Percentiles rank a stretch among this genome's conserved stretches.
These are phyloP conservation scores for Acacia melanoxylon DNA, from an alignment of 306 rosid species.

Conservation along the genomic window DNA sequence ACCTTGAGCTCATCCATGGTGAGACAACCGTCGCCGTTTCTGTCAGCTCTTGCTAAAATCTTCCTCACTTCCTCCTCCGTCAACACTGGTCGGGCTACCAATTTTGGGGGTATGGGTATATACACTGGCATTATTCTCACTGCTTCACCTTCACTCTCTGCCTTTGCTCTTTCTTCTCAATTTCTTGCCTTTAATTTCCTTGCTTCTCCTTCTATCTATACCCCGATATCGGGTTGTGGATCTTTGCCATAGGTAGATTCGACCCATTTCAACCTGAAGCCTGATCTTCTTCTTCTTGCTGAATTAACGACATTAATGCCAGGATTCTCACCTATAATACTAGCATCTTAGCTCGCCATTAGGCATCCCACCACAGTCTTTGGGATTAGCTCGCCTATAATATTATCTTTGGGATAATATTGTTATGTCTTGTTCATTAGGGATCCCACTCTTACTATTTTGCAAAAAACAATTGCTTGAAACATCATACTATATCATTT, in stretches of 20 bases:
- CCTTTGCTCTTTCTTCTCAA: neutral
- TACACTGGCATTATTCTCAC: neutral
- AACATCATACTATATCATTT: neutral
- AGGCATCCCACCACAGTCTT: too few species aligned
- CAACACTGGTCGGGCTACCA: neutral
- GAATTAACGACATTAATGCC: neutral
- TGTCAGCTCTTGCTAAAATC: neutral
- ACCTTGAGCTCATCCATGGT: constrained; percentile 14
- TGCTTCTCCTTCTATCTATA: neutral
- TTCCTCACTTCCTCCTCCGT: constrained; percentile 16
- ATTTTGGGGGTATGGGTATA: neutral
- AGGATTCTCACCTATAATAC: neutral
- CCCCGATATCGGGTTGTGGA: neutral
- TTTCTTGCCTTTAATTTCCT: neutral
- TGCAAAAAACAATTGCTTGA: neutral
- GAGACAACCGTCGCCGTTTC: neutral
- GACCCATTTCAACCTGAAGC: neutral
- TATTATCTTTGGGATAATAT: neutral
- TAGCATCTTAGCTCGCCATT: neutral
- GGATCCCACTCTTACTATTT: neutral
- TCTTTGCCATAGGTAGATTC: neutral
- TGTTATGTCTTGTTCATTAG: neutral
- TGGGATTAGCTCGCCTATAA: too few species aligned
- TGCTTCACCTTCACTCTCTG: neutral
- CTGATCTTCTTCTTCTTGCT: neutral